A percentile compares a stretch with the other conserved stretches of the same genome.
phyloP scores from a whole-genome alignment of 352 stramenopile species.

The Phytophthora citrophthora region DNA sequence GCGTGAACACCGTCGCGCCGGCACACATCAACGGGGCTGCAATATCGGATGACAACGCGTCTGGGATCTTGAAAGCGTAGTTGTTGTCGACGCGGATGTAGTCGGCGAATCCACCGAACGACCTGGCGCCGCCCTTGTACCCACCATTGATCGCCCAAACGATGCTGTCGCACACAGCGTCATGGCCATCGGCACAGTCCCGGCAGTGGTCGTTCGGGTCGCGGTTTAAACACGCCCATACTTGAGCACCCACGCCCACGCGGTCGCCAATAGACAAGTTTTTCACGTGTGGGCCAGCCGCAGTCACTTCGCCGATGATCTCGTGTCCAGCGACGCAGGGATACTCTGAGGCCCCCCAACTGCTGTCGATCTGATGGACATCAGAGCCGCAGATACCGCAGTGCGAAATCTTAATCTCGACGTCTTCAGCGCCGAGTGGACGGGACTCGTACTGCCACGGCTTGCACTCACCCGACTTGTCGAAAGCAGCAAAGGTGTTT shows the following conservation, averaged over 20 bases:
- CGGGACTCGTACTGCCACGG: slow-evolving; percentile 40
- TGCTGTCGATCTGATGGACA: slow-evolving; percentile 48
- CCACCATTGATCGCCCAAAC: slow-evolving; percentile 49
- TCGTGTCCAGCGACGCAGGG: slow-evolving; percentile 55
- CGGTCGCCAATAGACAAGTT: slow-evolving; percentile 71
- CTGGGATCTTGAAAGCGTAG: slow-evolving; percentile 26
- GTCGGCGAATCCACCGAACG: slow-evolving; percentile 26
- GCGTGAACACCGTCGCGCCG: slow-evolving; percentile 23
- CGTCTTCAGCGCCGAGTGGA: slow-evolving; percentile 31
- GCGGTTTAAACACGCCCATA: slow-evolving; percentile 59
- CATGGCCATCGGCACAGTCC: slow-evolving; percentile 51
- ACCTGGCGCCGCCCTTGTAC: slow-evolving; percentile 24
- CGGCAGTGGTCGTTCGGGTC: slow-evolving; percentile 61
- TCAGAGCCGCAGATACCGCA: slow-evolving; percentile 34
- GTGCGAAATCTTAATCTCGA: slow-evolving; percentile 27
- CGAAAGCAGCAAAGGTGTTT: slow-evolving; percentile 46
- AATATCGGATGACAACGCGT: slow-evolving; percentile 8
- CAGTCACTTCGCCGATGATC: slow-evolving; percentile 27
- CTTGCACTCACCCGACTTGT: slow-evolving; percentile 28
- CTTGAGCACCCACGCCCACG: slow-evolving; percentile 36
- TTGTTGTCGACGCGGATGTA: slow-evolving; percentile 36
- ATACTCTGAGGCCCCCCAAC: slow-evolving; percentile 40
- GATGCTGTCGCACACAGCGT: slow-evolving; percentile 60
- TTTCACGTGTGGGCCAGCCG: slow-evolving; percentile 42
- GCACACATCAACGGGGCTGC: slow-evolving; percentile 12